Evolutionary conservation across 2,329 filamentous ascomycete genomes (phyloP).

Genomic region (Colletotrichum karsti): DNA sequence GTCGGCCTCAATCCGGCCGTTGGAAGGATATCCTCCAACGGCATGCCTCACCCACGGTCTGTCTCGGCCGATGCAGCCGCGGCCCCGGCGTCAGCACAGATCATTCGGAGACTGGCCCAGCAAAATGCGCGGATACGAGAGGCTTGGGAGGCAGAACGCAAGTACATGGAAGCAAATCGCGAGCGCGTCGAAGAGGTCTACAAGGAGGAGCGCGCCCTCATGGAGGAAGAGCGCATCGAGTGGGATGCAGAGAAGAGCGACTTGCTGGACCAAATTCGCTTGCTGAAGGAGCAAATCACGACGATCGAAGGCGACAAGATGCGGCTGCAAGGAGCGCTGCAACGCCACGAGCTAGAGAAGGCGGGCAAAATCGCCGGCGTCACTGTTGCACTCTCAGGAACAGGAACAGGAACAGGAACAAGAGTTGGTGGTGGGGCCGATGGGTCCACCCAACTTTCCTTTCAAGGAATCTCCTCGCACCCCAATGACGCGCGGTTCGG

Average conservation of each 20-base stretch:
- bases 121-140: slow-evolving; percentile 54
- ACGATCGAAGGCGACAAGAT: slow-evolving; percentile 46
- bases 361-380: slow-evolving; percentile 30
- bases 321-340: slow-evolving; percentile 24
- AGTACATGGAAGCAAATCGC: slow-evolving; percentile 61
- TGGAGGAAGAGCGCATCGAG: slow-evolving; percentile 58
- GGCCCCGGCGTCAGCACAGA: slow-evolving; percentile 37
- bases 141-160: slow-evolving; percentile 62
- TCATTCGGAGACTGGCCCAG: slow-evolving; percentile 49
- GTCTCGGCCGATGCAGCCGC: slow-evolving; percentile 37
- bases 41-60: slow-evolving; percentile 36
- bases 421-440: slow-evolving; percentile 26
- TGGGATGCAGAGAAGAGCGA: slow-evolving; percentile 55
- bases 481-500: slow-evolving; percentile 30
- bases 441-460: slow-evolving; percentile 25
- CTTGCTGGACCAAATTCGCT: slow-evolving; percentile 50
- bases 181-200: slow-evolving; percentile 64
- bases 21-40: slow-evolving; percentile 37
- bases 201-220: slow-evolving; percentile 60
- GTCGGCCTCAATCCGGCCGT: slow-evolving; percentile 5
- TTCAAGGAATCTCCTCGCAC: slow-evolving; percentile 35
- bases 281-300: slow-evolving; percentile 48
- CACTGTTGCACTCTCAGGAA: slow-evolving; percentile 27
- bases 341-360: slow-evolving; percentile 27
- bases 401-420: slow-evolving; percentile 14